Evolutionary conservation across 495 filamentous ascomycete genomes (phyloP).

Genomic region (Lasiosphaeriaceae sp.): DNA sequence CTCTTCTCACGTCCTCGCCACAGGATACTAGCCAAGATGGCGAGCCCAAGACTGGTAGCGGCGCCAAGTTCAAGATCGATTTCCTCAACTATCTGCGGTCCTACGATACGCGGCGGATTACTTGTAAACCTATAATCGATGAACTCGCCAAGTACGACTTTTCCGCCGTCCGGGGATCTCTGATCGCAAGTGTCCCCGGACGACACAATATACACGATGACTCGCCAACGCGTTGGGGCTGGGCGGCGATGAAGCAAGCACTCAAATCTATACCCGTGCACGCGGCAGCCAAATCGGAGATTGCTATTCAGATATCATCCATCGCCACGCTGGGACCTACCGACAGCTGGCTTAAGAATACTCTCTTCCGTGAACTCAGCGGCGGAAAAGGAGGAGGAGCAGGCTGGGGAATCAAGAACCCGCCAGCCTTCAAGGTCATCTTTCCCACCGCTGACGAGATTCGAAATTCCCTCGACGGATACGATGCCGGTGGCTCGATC

Average conservation of each 20-base stretch:
- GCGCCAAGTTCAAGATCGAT: slow-evolving; percentile 70
- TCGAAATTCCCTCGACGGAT: slow-evolving; percentile 74
- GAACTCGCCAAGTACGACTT: slow-evolving; percentile 68
- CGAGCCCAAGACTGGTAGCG: slow-evolving; percentile 48
- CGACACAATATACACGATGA: slow-evolving; percentile 45
- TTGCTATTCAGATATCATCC: slow-evolving; percentile 77
- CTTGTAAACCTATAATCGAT: slow-evolving; percentile 47
- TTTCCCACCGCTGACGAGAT: slow-evolving; percentile 81
- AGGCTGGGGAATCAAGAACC: background rate
- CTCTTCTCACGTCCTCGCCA: slow-evolving; percentile 25
- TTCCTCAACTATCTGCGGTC: slow-evolving; percentile 66
- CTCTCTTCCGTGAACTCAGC: slow-evolving; percentile 56
- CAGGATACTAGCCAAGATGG: background rate
- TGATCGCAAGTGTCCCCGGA: slow-evolving; percentile 75
- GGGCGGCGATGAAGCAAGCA: slow-evolving; percentile 61
- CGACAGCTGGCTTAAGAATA: slow-evolving; percentile 68
- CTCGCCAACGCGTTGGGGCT: slow-evolving; percentile 63
- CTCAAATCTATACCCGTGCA: slow-evolving; percentile 50
- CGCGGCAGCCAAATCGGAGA: slow-evolving; percentile 39
- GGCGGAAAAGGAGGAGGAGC: slow-evolving; percentile 11
- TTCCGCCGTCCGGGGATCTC: slow-evolving; percentile 59
- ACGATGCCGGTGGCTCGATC: slow-evolving; percentile 72
- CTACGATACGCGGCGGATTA: slow-evolving; percentile 58
- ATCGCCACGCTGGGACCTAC: slow-evolving; percentile 74
- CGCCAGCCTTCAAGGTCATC: slow-evolving; percentile 53